phyloP scores from a whole-genome alignment of 805 yeast species.

The Teunomyces barrocoloradensis region DNA sequence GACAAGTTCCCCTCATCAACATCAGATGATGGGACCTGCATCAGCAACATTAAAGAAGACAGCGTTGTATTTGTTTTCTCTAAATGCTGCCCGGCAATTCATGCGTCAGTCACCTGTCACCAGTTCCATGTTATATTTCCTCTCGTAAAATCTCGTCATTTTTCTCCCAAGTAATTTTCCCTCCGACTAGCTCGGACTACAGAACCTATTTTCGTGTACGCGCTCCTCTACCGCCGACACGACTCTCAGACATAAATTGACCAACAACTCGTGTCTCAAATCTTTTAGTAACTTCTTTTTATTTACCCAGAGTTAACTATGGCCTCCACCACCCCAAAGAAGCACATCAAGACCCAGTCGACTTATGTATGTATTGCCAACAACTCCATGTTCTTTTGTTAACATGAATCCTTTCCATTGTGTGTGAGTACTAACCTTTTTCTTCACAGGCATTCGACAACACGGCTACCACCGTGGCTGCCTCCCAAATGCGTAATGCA shows the following conservation, averaged over 20 bases:
- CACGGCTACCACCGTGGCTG: conserved; percentile 92
- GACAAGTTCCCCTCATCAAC: background rate
- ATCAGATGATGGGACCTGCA: background rate
- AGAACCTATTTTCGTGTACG: conserved; percentile 1
- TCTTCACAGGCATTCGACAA: conserved; percentile 76
- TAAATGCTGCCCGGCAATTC: too few species aligned
- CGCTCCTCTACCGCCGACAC: background rate
- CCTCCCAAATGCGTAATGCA: conserved; percentile 96
- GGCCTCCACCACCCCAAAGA: conserved; percentile 35
- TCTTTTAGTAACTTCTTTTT: conserved; percentile 1
- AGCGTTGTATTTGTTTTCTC: too few species aligned
- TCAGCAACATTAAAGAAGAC: background rate
- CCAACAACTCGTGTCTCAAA: conserved; percentile 3
- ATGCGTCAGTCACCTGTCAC: background rate
- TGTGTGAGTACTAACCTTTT: conserved; percentile 15
- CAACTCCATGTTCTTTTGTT: background rate
- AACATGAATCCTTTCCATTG: background rate
- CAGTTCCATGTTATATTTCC: background rate
- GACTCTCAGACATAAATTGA: background rate
- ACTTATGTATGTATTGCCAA: conserved; percentile 51
- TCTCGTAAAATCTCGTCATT: background rate
- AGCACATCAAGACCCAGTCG: conserved; percentile 69
- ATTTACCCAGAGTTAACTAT: conserved; percentile 1
- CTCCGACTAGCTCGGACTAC: background rate
- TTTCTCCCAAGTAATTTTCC: background rate